Percentiles rank a stretch among this genome's conserved stretches.
Conservation (phyloP, 495 filamentous ascomycete genomes). For the Penicillium odoratum region DNA sequence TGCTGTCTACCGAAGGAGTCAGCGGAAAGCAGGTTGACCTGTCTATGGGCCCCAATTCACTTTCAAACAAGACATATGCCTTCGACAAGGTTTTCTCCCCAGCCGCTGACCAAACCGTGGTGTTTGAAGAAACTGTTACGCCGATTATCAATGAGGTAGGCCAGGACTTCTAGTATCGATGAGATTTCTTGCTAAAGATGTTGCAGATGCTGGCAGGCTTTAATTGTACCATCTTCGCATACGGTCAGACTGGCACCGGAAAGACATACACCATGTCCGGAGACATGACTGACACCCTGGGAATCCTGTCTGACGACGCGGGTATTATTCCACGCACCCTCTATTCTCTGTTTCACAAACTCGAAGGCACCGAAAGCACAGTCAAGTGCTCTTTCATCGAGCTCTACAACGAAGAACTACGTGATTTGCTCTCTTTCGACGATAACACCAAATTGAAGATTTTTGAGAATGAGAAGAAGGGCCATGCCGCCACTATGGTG, state of each 20-base stretch:
- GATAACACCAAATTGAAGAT: slow-evolving; percentile 89
- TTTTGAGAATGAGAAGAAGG: slow-evolving; percentile 87
- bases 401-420: slow-evolving; percentile 94
- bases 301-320: slow-evolving; percentile 83
- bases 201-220: slow-evolving; percentile 87
- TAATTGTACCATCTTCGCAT: slow-evolving; percentile 98
- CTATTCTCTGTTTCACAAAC: slow-evolving; percentile 79
- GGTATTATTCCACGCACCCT: slow-evolving; percentile 92
- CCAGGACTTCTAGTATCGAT: not conserved
- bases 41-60: slow-evolving; percentile 86
- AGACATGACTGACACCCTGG: slow-evolving; percentile 85
- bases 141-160: slow-evolving; percentile 89
- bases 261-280: slow-evolving; percentile 99
- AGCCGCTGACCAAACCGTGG: slow-evolving; percentile 86
- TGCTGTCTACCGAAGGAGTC: slow-evolving; percentile 81
- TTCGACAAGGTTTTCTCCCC: slow-evolving; percentile 98
- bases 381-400: slow-evolving; percentile 99
- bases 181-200: not conserved
- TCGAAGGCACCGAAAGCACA: slow-evolving; percentile 81
- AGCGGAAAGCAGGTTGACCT: slow-evolving; percentile 81
- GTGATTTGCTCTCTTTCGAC: slow-evolving; percentile 80
- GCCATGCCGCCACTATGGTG: slow-evolving; percentile 74
- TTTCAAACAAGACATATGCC: slow-evolving; percentile 94
- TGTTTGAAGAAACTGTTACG: slow-evolving; percentile 91
- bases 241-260: slow-evolving; percentile 95